Evolutionary conservation across 1,139 yeast genomes (phyloP), one percentile per base, ranked within the genome.

Genomic region (Kurtzmaniella quercitrusa): DNA sequence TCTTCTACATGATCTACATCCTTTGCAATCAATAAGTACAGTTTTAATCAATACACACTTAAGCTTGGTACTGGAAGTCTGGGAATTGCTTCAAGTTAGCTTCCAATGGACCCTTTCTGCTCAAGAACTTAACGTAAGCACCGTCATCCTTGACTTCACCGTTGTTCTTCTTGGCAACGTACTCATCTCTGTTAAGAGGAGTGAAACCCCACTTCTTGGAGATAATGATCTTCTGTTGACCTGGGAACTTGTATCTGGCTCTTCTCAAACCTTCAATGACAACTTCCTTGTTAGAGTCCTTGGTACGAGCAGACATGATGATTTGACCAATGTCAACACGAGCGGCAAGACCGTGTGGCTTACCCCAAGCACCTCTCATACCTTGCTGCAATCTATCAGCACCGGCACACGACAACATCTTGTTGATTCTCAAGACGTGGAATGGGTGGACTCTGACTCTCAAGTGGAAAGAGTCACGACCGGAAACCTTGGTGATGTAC

Each of bases 311-410:
- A 62, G 98, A 93, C 80, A 93, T 84, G 73, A 93, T 85, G 73
- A 93, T 85, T 82, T 93, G 98, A 70, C 98, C 98, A 76, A 93
- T 93, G 79, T 80, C 80, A 72, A 93, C 98, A 79, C 98, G 91
- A 68, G 98, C 98, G 65, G 98, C 98, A 70, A 91, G 84, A 82
- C 98, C 98, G 68, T 91, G 96, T 68, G 98, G 98, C 82, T 93
- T 93, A 88, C 98, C 98, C 98, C 98, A 93, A 71, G 98, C 98
- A 84, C 95, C 95, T 88, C 98, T 91, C 98, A 93, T 93, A 89
- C 98, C 98, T 82, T 94, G 98, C 82, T 93, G 98, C 79, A 93
- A 85, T 87, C 98, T 89, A 91, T 93, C 98, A 73, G 98, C 98
- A 87, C 98, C 98, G 80, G 98, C 98, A 83, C 98, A 93, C 69